Percentiles rank a stretch among this genome's conserved stretches.
These are phyloP conservation scores for Endocalyx cinctus DNA, from an alignment of 2,329 filamentous ascomycete species.

Conservation along the genomic window DNA sequence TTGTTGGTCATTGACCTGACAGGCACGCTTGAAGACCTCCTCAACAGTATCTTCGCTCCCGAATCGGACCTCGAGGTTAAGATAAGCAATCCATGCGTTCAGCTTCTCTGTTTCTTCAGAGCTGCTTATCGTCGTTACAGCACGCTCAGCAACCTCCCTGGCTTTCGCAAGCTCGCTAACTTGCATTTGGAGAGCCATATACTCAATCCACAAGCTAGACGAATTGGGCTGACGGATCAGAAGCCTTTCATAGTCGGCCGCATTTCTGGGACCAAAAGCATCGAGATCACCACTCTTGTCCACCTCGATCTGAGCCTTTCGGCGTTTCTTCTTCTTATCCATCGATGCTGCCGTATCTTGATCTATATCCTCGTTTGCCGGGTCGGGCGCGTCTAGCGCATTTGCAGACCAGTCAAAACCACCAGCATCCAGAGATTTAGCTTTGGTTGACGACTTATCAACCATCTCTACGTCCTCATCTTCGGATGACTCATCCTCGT, in stretches of 20 bases:
- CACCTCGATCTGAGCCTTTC: constrained; percentile 72
- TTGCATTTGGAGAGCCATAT: constrained; percentile 98
- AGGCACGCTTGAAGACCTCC: constrained; percentile 84
- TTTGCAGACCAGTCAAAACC: constrained; percentile 88
- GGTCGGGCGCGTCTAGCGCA: constrained; percentile 50
- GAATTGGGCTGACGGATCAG: constrained; percentile 89
- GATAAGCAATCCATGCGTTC: constrained; percentile 89
- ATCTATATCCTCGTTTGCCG: constrained; percentile 47
- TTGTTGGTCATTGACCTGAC: constrained; percentile 87
- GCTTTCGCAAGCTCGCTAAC: constrained; percentile 85
- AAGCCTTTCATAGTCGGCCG: constrained; percentile 89
- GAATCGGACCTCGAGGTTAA: constrained; percentile 92
- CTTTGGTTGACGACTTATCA: constrained; percentile 30
- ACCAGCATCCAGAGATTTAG: constrained; percentile 60
- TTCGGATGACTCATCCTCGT: constrained; percentile 35
- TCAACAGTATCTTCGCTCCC: constrained; percentile 79
- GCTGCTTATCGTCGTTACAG: constrained; percentile 85
- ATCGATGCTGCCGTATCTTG: constrained; percentile 24
- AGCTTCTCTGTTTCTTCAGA: constrained; percentile 88
- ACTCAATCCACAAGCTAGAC: constrained; percentile 90
- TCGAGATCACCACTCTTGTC: constrained; percentile 93
- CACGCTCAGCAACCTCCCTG: constrained; percentile 83
- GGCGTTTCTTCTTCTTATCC: constrained; percentile 68
- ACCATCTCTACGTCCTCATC: constrained; percentile 40
- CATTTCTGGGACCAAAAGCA: constrained; percentile 79